Base-by-base conservation (phyloP, 2,329 filamentous ascomycete genomes). In the Fusarium temperatum region DNA sequence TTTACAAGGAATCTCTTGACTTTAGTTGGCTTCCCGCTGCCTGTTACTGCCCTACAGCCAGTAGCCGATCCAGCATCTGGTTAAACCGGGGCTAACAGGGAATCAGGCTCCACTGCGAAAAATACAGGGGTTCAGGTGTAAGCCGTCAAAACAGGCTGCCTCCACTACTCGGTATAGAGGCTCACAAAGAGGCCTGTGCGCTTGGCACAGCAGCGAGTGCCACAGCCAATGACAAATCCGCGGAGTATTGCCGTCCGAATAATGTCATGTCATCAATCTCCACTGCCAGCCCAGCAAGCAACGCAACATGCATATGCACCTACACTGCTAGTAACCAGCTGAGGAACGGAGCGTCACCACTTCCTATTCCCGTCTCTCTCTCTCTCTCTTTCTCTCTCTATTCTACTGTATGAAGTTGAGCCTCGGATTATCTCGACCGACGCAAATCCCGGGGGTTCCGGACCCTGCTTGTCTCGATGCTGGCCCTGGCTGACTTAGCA, bases 141-240 rank as follows among this genome's bases (percentile, higher is more conserved):
- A 32, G 60, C 39, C 42, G 51, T 47, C 48, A 42, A 28, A 42
- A 8, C 26, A 42, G 47, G 58, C 51, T 28, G 54, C 51, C 26
- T 28, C 26, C 45, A 48, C 26, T 20, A 8, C 24, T 24, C 24
- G 24, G 24, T 24, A 24, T 24, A 39, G 44, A 41, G 57, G 45
- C 35, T 65, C 54, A 38, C 51, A 55, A 51, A 50, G 51, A 42
- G 70, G 70, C 35, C 66, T 66, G 70, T 63, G 70, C 57, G 39
- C 47, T 26, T 26, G 22, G 11, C 50, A 66, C 24, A 24, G 24
- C 24, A 24, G 24, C 24, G 24, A 24, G 24, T 24, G 24, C 5
- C 12, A 22, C 39, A 44, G 28, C 65, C 63, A 67, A 67, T 67
- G 18, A 28, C 36, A 20, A 42, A 26, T 35, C 17, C 28, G 48